Evolutionary conservation across 192 early-diverging fungal genomes (phyloP).

Genomic region (Coemansia sp.): DNA sequence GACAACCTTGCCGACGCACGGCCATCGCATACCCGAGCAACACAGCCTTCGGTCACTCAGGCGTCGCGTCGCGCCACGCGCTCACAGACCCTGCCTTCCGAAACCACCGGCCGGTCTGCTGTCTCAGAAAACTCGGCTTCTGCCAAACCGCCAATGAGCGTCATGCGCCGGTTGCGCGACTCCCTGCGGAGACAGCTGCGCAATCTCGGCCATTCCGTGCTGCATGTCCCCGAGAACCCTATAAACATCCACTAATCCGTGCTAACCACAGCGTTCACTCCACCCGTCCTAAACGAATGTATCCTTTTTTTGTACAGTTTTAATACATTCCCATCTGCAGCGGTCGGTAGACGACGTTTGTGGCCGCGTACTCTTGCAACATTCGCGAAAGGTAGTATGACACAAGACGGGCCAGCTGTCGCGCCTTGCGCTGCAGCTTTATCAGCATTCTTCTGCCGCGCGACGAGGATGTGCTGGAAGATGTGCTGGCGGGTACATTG

Average conservation of each 20-base stretch:
- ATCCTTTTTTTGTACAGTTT: neutral
- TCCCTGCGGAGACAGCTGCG: slow-evolving; percentile 24
- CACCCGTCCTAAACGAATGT: no score
- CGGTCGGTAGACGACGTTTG: slow-evolving; percentile 16
- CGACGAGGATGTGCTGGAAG: neutral
- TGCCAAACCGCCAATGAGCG: slow-evolving; percentile 9
- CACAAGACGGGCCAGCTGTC: slow-evolving; percentile 17
- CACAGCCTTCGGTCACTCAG: neutral
- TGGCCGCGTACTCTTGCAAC: slow-evolving; percentile 15
- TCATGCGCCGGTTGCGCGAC: slow-evolving; percentile 27
- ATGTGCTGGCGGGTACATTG: no score
- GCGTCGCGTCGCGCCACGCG: neutral
- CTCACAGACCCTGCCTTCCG: slow-evolving; percentile 1
- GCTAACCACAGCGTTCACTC: no score
- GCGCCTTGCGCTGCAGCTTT: slow-evolving; percentile 10
- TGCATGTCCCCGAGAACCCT: slow-evolving; percentile 11
- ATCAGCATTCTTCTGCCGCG: slow-evolving; percentile 11
- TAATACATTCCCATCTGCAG: slow-evolving; percentile 24
- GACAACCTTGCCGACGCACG: slow-evolving; percentile 4
- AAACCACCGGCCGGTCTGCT: neutral
- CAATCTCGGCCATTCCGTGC: slow-evolving; percentile 10
- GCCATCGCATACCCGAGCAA: slow-evolving; percentile 1
- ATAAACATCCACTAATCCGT: neutral
- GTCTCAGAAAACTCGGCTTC: neutral
- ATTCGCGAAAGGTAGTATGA: slow-evolving; percentile 20